Evolutionary conservation across 2,329 filamentous ascomycete genomes (phyloP), one percentile per base, ranked within the genome.

Genomic region (Xylariales sp.): DNA sequence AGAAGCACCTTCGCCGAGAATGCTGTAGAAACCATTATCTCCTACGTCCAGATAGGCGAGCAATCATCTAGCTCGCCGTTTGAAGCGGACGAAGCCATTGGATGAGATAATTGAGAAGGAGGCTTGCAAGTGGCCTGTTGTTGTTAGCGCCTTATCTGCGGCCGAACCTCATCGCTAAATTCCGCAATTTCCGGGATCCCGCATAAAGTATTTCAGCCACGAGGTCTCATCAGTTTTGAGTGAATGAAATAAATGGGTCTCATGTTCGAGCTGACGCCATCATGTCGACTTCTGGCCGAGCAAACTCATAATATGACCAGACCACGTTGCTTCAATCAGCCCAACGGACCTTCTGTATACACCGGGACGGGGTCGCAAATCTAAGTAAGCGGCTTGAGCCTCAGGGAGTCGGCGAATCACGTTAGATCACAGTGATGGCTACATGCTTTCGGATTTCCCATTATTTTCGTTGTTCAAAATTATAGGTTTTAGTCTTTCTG

Each of bases 81-180:
- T 52, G 12, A 32, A 41, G 52, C 39, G n/a, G 23, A 30, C 50
- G 41, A 59, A 39, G 53, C 30, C 39, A 53, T 57, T 1, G 12
- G 16, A 41, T 48, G 54, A 41, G 49, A 50, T 55, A 50, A 57
- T 63, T 34, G 43, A 49, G n/a, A 16, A 41, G 34, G 10, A 5
- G 9, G 50, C 30, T n/a, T 34, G 16, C 8, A 28, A n/a, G 16
- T 9, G 6, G 14, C 9, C 49, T 18, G 43, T 14, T 23, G 34
- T 28, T 18, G 52, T 53, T 8, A 32, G 23, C 16, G 16, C 39
- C 39, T 45, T 64, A 56, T 60, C 59, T 60, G 39, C 49, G 56
- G 30, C 48, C 32, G 61, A 65, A 64, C 30, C 61, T 62, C 65
- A 43, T 36, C 9, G 12, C 46, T 68, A 68, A 67, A 61, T 5